Base-by-base conservation (phyloP, 192 early-diverging fungal species). In the Coemansia sp. region DNA sequence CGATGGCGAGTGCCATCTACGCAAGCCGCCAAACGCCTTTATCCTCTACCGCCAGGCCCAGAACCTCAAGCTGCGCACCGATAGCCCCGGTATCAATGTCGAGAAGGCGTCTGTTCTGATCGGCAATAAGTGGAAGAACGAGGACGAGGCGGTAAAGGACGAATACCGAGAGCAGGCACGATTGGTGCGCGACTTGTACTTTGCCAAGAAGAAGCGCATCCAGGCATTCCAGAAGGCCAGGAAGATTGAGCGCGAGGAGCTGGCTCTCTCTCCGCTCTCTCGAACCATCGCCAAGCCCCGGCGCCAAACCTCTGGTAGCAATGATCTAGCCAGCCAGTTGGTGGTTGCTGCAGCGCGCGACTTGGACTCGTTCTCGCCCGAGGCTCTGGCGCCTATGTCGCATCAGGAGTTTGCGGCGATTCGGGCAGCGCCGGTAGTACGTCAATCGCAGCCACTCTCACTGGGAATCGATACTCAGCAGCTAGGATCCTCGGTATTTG, bases 21-120 rank as follows among this genome's bases (percentile, higher is more conserved):
- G 72, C 64, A 82, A 82, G 60, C 80, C 80, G 27, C 63, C 66
- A 14, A 82, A 82, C 17, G 75, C 75, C 17, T 82, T 82, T 60
- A 82, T 82, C 15, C 44, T 77, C 23, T 82, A 82, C 55, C 64
- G 80, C 32, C 51, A 53, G 11, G 58, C 62, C n/a, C 70, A 62
- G 68, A 76, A 77, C 60, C 21, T 36, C 46, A 17, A 41, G 37
- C 62, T 82, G 36, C 75, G 76, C 15, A 21, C 27, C 8, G 27
- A 72, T 14, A 17, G 63, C 34, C 75, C 75, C 2, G 59, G 58
- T 2, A 51, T 82, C 2, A 76, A 64, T 51, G 72, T 77, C n/a
- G 80, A 74, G 17, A 32, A 29, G 5, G 76, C 72, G n/a, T 82
- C 80, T 0, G 11, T 34, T 6, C 45, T 74, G 7, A 77, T 82